Evolutionary conservation across 176 grass and related monocot genomes (phyloP).

Genomic region (Aechmea fasciata): DNA sequence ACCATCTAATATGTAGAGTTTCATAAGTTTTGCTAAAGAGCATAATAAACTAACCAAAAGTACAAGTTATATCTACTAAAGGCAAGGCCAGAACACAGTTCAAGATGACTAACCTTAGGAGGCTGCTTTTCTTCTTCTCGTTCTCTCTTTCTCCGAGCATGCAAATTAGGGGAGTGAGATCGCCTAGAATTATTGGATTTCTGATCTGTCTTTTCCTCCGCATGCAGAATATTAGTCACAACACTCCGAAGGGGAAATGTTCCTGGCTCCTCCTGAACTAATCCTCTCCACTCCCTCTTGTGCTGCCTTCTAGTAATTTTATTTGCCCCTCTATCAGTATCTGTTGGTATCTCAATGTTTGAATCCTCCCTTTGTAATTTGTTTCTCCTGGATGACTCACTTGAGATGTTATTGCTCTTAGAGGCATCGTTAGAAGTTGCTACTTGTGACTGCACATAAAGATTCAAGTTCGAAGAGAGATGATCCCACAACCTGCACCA

Average conservation of each 20-base stretch:
- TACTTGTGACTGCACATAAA: constrained; percentile 55
- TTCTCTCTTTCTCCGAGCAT: constrained; percentile 44
- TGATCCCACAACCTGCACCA: constrained; percentile 88
- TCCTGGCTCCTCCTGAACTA: constrained; percentile 30
- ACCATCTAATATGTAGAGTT: no score
- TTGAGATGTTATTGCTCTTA: constrained; percentile 23
- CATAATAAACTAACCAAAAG: neutral
- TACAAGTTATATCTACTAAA: neutral
- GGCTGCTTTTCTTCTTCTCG: constrained; percentile 55
- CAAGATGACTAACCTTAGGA: constrained; percentile 46
- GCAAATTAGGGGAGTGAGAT: constrained; percentile 34
- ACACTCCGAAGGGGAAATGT: constrained; percentile 77
- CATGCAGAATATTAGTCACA: constrained; percentile 62
- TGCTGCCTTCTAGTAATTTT: constrained; percentile 29
- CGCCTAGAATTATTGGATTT: constrained; percentile 32
- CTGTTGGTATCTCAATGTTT: constrained; percentile 31
- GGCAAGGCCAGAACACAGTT: neutral
- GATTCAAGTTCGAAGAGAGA: constrained; percentile 65
- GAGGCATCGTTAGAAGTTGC: constrained; percentile 18
- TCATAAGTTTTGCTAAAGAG: no score
- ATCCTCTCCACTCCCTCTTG: constrained; percentile 62
- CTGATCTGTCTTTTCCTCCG: constrained; percentile 48
- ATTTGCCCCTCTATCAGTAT: constrained; percentile 38
- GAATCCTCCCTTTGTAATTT: constrained; percentile 21
- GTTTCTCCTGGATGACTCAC: constrained; percentile 30